Percentiles rank a stretch among this genome's conserved stretches.
These are phyloP conservation scores for Trichoderma breve DNA, from an alignment of 2,329 filamentous ascomycete genomes.

Conservation along the genomic window DNA sequence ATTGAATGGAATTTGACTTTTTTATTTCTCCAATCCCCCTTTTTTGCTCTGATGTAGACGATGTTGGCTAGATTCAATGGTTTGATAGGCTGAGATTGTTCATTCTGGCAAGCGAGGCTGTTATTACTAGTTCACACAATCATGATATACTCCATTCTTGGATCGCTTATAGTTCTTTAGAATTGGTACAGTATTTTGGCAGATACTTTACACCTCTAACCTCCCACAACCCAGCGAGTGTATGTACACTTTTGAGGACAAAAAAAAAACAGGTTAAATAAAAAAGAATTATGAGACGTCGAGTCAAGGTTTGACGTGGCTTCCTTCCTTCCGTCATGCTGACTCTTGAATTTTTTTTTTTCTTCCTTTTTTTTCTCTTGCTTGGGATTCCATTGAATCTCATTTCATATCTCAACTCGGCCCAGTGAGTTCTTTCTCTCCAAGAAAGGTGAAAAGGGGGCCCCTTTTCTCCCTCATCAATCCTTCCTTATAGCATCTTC, in stretches of 20 bases:
- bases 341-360: neutral
- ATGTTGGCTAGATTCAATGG: neutral
- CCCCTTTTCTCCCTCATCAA: neutral
- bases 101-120: neutral
- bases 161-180: neutral
- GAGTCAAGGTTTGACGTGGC: constrained; percentile 2
- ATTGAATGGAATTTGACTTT: neutral
- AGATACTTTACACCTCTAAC: constrained; percentile 17
- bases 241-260: constrained; percentile 19
- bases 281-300: neutral
- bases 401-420: neutral
- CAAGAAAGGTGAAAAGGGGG: neutral
- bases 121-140: neutral
- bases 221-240: constrained; percentile 14
- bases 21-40: neutral
- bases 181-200: constrained; percentile 17
- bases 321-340: neutral
- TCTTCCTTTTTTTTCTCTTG: no score
- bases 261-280: neutral
- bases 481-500: neutral
- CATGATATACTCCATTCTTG: neutral
- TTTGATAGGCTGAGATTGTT: neutral
- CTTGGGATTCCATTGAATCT: neutral
- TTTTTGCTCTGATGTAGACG: neutral
- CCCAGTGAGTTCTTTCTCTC: neutral